phyloP scores from a whole-genome alignment of 352 stramenopile genomes.

The Thalassiosira hispida region DNA sequence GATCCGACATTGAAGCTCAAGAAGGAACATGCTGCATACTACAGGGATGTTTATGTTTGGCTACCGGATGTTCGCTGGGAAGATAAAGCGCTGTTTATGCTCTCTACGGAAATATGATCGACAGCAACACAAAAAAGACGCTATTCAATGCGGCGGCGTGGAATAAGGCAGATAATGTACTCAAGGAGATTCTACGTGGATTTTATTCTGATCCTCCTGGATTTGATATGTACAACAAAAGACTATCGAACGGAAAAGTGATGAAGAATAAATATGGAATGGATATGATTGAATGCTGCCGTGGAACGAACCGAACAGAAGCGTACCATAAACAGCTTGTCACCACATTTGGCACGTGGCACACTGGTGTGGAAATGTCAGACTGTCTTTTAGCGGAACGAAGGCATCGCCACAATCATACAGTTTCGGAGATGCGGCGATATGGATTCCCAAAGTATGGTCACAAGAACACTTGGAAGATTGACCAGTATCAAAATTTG shows the following conservation, averaged over 20 bases:
- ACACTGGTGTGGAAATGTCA: constrained; percentile 39
- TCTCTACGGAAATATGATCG: constrained; percentile 39
- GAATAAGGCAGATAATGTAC: constrained; percentile 56
- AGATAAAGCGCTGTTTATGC: constrained; percentile 52
- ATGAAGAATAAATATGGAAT: constrained; percentile 14
- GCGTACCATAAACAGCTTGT: constrained; percentile 34
- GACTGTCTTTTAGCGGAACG: constrained; percentile 12
- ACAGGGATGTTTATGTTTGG: no score
- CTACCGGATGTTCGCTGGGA: constrained; percentile 49
- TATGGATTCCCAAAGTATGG: constrained; percentile 24
- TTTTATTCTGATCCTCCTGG: constrained; percentile 58
- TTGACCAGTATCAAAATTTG: constrained; percentile 48
- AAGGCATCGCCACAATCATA: constrained; percentile 34
- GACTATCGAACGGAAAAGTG: constrained; percentile 15
- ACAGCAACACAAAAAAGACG: constrained; percentile 42
- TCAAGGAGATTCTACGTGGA: constrained; percentile 49
- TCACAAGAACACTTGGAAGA: constrained; percentile 42
- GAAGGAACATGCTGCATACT: no score
- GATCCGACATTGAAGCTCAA: no score
- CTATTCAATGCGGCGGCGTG: constrained; percentile 54
- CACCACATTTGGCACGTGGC: constrained; percentile 36
- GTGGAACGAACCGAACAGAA: constrained; percentile 50
- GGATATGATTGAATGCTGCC: constrained; percentile 32
- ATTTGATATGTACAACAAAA: constrained; percentile 40
- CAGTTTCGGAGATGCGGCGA: constrained; percentile 12